Evolutionary conservation across 768 basidiomycete genomes (phyloP), one percentile per base, ranked within the genome.

Genomic region (Harrya chromipes): DNA sequence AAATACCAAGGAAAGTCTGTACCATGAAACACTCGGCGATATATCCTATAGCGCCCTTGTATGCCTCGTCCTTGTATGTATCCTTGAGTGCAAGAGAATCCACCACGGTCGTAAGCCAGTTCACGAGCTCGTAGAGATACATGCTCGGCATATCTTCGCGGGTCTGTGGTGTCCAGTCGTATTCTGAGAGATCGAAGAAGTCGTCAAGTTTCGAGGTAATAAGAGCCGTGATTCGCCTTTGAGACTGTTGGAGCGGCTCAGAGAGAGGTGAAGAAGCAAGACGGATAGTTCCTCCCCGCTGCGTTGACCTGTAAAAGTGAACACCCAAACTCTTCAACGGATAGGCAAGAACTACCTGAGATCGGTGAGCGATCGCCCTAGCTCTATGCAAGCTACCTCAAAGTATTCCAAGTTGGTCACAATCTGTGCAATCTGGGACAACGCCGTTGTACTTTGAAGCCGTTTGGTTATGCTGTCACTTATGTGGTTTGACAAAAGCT

Each of bases 21-120:
- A 97, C 97, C 85, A 94, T 90, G 26, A 98, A 73, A 51, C 85
- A 90, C 49, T 85, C 83, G 0, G 90, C 85, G 49, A 97, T 90
- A 61, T 97, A 91, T 27, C 81, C 75, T n/a, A 95, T 74, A 13
- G 97, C 94, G 38, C 83, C 86, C 54, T 80, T 82, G 67, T 97
- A 99, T 10, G 90, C 91, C 56, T 90, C 84, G 46, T 92, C 88
- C 69, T 94, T 94, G 72, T 92, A 86, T 10, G 72, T 70, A 49
- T 94, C 89, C 48, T 89, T 85, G 70, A 98, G 83, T 52, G 78
- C 80, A 57, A 86, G 83, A 50, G 83, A 91, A 67, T 98, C 97
- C 41, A 99, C 92, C 47, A 97, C 90, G 2, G 94, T 97, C 34
- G 87, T 94, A 45, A 98, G 77, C 89, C 94, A 99, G 65, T 93